Evolutionary conservation across 192 early-diverging fungal species (phyloP).

Genomic region (Linnemannia zychae): DNA sequence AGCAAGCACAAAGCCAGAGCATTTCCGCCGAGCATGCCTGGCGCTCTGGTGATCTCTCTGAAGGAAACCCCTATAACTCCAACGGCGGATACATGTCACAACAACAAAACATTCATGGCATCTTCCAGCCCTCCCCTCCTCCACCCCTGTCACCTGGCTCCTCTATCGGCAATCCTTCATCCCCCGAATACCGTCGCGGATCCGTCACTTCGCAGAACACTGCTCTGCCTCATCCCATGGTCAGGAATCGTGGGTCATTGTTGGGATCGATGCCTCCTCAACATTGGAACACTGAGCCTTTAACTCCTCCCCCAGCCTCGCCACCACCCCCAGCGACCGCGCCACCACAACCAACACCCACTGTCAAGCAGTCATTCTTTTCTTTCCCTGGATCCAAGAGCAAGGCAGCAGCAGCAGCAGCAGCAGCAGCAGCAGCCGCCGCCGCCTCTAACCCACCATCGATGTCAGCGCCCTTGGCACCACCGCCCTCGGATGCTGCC

Average conservation of each 20-base stretch:
- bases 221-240: constrained; percentile 50
- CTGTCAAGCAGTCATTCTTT: constrained; percentile 46
- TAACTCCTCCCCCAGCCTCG: constrained; percentile 49
- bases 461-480: constrained; percentile 13
- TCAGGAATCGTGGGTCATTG: constrained; percentile 37
- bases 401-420: constrained; percentile 26
- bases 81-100: constrained; percentile 33
- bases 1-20: constrained; percentile 41
- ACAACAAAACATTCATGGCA: constrained; percentile 40
- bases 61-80: constrained; percentile 7
- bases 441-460: constrained; percentile 3
- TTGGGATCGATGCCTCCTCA: constrained; percentile 32
- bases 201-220: constrained; percentile 36
- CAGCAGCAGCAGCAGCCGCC: neutral
- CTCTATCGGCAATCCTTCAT: constrained; percentile 4
- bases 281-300: constrained; percentile 51
- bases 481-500: constrained; percentile 14
- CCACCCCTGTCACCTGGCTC: constrained; percentile 36
- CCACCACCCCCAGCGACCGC: constrained; percentile 32
- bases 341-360: constrained; percentile 16
- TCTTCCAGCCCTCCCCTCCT: constrained; percentile 49
- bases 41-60: constrained; percentile 8
- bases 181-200: constrained; percentile 37
- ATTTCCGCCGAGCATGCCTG: constrained; percentile 46
- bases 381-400: constrained; percentile 50